Percentiles rank a stretch among this genome's conserved stretches.
Evolutionary conservation across 805 yeast genomes (phyloP).

Genomic region (Sugiyamaella marilandica): DNA sequence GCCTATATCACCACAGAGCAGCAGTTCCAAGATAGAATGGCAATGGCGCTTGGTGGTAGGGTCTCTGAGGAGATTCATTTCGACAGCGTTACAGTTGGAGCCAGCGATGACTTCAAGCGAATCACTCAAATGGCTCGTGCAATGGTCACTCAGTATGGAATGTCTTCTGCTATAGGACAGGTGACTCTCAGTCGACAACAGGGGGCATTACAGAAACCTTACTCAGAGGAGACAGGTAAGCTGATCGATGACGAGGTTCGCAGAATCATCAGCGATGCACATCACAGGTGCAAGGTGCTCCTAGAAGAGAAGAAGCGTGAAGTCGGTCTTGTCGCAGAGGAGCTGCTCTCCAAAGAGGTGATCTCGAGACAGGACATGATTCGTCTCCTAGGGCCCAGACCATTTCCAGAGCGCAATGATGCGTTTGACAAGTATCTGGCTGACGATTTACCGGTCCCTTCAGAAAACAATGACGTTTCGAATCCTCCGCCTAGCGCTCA

Average conservation of each 20-base stretch:
- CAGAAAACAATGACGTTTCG: background rate
- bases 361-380: constrained; percentile 79
- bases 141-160: constrained; percentile 85
- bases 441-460: constrained; percentile 11
- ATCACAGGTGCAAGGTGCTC: constrained; percentile 52
- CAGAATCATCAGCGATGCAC: constrained; percentile 60
- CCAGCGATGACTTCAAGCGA: constrained; percentile 87
- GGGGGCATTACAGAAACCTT: constrained; percentile 47
- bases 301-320: constrained; percentile 54
- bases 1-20: constrained; percentile 70
- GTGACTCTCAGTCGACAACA: constrained; percentile 45
- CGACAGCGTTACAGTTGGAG: constrained; percentile 84
- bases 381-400: constrained; percentile 68
- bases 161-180: constrained; percentile 78
- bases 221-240: constrained; percentile 66
- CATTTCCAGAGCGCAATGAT: constrained; percentile 72
- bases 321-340: constrained; percentile 69
- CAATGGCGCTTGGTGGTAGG: constrained; percentile 92
- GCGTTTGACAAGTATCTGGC: constrained; percentile 81
- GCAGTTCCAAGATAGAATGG: constrained; percentile 78
- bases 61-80: constrained; percentile 89
- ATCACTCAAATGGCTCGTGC: constrained; percentile 83
- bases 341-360: constrained; percentile 67
- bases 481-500: constrained; percentile 2
- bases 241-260: constrained; percentile 67